Conservation (phyloP, 257 asterid genomes). For the Scutellaria minor region DNA sequence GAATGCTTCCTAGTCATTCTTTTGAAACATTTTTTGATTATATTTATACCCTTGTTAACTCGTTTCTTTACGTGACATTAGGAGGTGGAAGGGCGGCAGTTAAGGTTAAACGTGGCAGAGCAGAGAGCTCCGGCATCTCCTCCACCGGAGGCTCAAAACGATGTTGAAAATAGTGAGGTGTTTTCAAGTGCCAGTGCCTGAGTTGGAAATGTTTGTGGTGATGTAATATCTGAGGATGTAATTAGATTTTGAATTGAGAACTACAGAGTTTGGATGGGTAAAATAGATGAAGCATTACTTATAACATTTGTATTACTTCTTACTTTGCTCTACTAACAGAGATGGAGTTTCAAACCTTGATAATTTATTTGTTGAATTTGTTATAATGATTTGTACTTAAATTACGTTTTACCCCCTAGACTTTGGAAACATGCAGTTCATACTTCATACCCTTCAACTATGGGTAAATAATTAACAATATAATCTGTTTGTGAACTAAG, state of each 20-base stretch:
- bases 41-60: conserved; percentile 12
- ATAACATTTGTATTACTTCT: not conserved
- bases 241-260: conserved; percentile 21
- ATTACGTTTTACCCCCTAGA: not conserved
- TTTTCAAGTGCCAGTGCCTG: conserved; percentile 40
- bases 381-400: not conserved
- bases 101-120: conserved; percentile 67
- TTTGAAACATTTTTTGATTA: not conserved
- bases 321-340: not conserved
- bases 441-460: not conserved
- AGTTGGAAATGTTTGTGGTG: not conserved
- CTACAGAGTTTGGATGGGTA: conserved; percentile 15
- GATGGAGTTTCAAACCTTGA: not conserved
- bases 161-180: conserved; percentile 42
- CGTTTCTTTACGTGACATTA: conserved; percentile 30
- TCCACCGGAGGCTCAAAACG: conserved; percentile 36
- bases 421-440: not conserved
- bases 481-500: too few relatives aligned
- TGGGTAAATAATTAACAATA: too few relatives aligned
- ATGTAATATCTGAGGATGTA: conserved; percentile 26
- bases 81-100: conserved; percentile 87
- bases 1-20: conserved; percentile 20
- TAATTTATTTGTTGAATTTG: not conserved
- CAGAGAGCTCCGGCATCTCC: conserved; percentile 51
- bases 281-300: conserved; percentile 26